A percentile compares a stretch with the other conserved stretches of the same genome.
These are phyloP conservation scores for Arthrobotrys pseudoclavata DNA, from an alignment of 2,329 filamentous ascomycete species.

Conservation along the genomic window DNA sequence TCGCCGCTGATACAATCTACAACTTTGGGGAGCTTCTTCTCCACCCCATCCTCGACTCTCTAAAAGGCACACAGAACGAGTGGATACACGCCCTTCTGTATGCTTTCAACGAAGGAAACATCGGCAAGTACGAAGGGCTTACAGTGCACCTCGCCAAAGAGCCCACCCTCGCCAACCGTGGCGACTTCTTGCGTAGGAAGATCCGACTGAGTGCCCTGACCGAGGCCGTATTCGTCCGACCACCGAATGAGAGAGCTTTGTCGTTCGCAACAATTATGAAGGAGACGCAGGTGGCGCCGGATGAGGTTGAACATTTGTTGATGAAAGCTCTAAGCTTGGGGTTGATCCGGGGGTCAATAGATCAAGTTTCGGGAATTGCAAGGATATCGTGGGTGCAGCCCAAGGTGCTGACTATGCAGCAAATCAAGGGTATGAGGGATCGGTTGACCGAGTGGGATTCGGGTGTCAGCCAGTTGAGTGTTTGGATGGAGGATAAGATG, in stretches of 20 bases:
- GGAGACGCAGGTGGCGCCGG: constrained; percentile 89
- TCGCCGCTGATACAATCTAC: constrained; percentile 96
- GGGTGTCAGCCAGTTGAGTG: constrained; percentile 85
- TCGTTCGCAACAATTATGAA: constrained; percentile 87
- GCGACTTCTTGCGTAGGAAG: constrained; percentile 91
- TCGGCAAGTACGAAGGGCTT: constrained; percentile 86
- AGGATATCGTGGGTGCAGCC: constrained; percentile 99
- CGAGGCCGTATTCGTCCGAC: constrained; percentile 94
- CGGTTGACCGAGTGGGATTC: constrained; percentile 94
- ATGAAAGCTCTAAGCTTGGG: constrained; percentile 99
- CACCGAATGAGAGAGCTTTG: constrained; percentile 95
- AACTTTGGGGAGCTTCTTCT: constrained; percentile 99
- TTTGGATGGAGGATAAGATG: constrained; percentile 63
- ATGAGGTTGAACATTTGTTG: constrained; percentile 96
- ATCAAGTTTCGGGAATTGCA: constrained; percentile 94
- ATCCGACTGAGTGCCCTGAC: constrained; percentile 97
- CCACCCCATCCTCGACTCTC: constrained; percentile 91
- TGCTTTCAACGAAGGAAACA: constrained; percentile 95
- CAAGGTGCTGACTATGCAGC: constrained; percentile 94
- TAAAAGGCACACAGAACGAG: constrained; percentile 79
- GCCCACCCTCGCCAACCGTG: constrained; percentile 81
- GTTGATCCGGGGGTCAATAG: constrained; percentile 89
- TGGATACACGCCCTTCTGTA: constrained; percentile 98
- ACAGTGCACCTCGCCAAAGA: constrained; percentile 85
- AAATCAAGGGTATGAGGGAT: constrained; percentile 92